phyloP scores from a whole-genome alignment of 257 asterid genomes.

The Jasminum sambac region DNA sequence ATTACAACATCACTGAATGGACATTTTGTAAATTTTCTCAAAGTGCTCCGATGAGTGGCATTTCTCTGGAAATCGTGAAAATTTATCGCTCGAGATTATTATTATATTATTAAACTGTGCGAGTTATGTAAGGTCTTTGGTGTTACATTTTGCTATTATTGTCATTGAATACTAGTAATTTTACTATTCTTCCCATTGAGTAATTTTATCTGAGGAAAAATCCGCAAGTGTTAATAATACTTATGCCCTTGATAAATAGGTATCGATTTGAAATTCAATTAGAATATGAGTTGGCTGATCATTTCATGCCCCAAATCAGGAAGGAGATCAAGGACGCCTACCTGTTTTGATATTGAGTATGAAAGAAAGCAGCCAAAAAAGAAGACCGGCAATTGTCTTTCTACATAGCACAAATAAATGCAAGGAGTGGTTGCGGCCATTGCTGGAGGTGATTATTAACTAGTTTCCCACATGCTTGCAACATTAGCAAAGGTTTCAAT shows the following conservation, averaged over 20 bases:
- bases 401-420: slow-evolving; percentile 84
- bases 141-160: slow-evolving; percentile 6
- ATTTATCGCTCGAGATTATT: neutral
- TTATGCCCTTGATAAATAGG: slow-evolving; percentile 1
- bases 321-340: slow-evolving; percentile 87
- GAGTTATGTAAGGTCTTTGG: neutral
- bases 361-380: slow-evolving; percentile 41
- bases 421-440: slow-evolving; percentile 92
- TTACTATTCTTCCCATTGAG: slow-evolving; percentile 13
- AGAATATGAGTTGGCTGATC: neutral
- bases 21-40: too few species aligned
- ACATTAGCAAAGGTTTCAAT: slow-evolving; percentile 3
- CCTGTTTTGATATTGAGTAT: slow-evolving; percentile 80
- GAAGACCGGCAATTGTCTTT: slow-evolving; percentile 80
- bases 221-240: neutral
- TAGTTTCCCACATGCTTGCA: slow-evolving; percentile 22
- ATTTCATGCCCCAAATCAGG: slow-evolving; percentile 41
- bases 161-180: slow-evolving; percentile 10
- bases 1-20: too few species aligned
- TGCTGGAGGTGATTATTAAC: slow-evolving; percentile 66
- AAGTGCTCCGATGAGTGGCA: neutral
- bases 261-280: neutral
- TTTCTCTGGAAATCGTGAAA: neutral
- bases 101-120: too few species aligned
- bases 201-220: neutral